Percentiles rank a stretch among this genome's conserved stretches.
These are phyloP conservation scores for Lumnitzera littorea DNA, from an alignment of 345 rosid genomes.

Conservation along the genomic window DNA sequence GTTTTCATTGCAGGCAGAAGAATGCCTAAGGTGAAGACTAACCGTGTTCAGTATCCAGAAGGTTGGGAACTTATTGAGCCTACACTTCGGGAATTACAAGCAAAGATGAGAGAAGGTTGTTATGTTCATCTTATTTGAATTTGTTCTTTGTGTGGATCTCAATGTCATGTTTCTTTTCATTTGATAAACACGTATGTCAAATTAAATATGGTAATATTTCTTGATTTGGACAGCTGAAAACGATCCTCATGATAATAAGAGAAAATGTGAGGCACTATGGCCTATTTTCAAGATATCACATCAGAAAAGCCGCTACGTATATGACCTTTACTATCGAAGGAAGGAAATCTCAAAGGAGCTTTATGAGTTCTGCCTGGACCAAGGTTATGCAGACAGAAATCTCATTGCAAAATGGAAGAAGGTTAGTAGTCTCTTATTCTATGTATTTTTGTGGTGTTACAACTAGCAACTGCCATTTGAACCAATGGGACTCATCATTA, in stretches of 20 bases:
- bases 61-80: constrained; percentile 88
- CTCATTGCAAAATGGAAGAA: constrained; percentile 72
- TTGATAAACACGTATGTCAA: neutral
- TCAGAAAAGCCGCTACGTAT: constrained; percentile 71
- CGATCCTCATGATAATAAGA: constrained; percentile 75
- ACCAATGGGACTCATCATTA: too few species aligned
- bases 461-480: too few species aligned
- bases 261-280: constrained; percentile 77
- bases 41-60: constrained; percentile 54
- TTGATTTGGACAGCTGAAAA: constrained; percentile 49
- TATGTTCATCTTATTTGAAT: neutral
- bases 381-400: constrained; percentile 57
- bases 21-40: constrained; percentile 80
- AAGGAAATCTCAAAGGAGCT: constrained; percentile 68
- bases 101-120: constrained; percentile 79
- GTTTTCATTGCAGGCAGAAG: constrained; percentile 12
- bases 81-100: constrained; percentile 52
- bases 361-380: constrained; percentile 73
- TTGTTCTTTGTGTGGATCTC: neutral
- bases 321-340: constrained; percentile 54
- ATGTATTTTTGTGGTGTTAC: too few species aligned
- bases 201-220: neutral
- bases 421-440: constrained; percentile 14
- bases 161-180: neutral
- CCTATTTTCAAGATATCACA: constrained; percentile 74